phyloP scores from a whole-genome alignment of 345 rosid genomes.

The Linum trigynum region DNA sequence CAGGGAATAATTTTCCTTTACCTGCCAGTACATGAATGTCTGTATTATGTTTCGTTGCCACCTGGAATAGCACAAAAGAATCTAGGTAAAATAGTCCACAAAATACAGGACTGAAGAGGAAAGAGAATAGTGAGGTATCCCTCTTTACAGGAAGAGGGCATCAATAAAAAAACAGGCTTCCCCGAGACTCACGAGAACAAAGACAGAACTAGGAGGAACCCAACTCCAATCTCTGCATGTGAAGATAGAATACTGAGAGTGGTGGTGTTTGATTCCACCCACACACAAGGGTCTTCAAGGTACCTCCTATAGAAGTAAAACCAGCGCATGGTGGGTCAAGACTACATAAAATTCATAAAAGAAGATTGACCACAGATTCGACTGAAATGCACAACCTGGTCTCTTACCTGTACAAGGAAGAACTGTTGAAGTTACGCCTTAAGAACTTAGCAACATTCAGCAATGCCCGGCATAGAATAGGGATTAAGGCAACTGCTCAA shows the following conservation, averaged over 20 bases:
- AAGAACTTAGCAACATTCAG: slow-evolving; percentile 81
- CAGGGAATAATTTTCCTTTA: slow-evolving; percentile 15
- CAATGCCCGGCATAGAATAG: slow-evolving; percentile 73
- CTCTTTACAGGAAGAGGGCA: not conserved
- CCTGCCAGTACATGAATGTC: slow-evolving; percentile 99
- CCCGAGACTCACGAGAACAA: slow-evolving; percentile 58
- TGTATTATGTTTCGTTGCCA: slow-evolving; percentile 98
- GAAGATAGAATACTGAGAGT: slow-evolving; percentile 82
- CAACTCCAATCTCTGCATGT: slow-evolving; percentile 86
- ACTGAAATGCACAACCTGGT: not conserved
- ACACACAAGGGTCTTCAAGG: slow-evolving; percentile 87
- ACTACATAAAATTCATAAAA: not conserved
- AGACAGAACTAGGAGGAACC: slow-evolving; percentile 66
- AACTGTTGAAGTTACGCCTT: slow-evolving; percentile 67
- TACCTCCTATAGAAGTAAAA: slow-evolving; percentile 48
- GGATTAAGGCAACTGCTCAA: slow-evolving; percentile 79
- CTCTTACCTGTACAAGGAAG: slow-evolving; percentile 73
- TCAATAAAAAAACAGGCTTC: slow-evolving; percentile 5
- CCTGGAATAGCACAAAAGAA: slow-evolving; percentile 32
- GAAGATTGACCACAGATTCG: not conserved
- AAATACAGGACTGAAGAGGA: slow-evolving; percentile 9
- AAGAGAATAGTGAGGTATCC: not conserved
- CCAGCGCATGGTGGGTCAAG: slow-evolving; percentile 4
- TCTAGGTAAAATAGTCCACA: not conserved
- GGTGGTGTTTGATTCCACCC: slow-evolving; percentile 90